Conservation (phyloP, 78 protist genomes). For the Protostelium mycophagum region DNA sequence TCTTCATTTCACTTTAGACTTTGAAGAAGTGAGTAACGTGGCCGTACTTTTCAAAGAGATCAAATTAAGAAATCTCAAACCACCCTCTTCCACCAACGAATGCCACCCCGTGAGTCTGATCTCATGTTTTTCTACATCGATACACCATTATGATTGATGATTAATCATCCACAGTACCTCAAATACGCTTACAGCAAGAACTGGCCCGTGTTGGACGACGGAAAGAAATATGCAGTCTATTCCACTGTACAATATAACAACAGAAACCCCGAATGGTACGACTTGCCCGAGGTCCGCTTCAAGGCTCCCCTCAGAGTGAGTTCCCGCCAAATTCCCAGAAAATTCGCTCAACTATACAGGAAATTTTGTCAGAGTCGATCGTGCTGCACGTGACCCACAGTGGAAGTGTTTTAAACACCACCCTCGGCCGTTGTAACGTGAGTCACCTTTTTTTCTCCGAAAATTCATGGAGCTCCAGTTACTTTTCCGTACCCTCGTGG, state of each 20-base stretch:
- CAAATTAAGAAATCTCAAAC: neutral
- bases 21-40: neutral
- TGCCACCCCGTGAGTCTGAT: neutral
- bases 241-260: neutral
- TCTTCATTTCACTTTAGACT: neutral
- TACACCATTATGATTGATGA: neutral
- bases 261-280: neutral
- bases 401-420: neutral
- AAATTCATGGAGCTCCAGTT: neutral
- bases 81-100: neutral
- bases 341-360: neutral
- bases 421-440: neutral
- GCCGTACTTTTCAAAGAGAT: neutral
- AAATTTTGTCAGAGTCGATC: neutral
- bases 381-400: slow-evolving; percentile 1
- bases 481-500: neutral
- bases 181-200: neutral
- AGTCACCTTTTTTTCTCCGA: neutral
- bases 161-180: neutral
- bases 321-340: neutral
- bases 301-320: neutral
- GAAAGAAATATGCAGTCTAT: neutral
- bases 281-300: neutral
- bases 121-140: no score
- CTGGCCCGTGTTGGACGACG: neutral